Evolutionary conservation across 2,329 filamentous ascomycete species (phyloP).

Genomic region (Capronia coronata): DNA sequence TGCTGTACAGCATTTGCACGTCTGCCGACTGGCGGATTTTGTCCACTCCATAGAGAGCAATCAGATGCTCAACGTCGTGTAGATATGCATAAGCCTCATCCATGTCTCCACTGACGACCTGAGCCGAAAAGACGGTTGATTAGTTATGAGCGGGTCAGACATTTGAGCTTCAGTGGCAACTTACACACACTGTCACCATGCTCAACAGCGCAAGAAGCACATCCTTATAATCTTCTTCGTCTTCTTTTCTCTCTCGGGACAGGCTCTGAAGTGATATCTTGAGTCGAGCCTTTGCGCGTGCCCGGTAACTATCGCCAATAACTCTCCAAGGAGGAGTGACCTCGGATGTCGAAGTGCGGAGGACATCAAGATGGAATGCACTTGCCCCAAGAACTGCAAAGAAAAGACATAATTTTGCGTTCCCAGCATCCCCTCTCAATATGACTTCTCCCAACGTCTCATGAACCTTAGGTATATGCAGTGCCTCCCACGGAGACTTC

Average conservation of each 20-base stretch:
- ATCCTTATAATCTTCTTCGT: slow-evolving; percentile 6
- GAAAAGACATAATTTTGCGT: background rate
- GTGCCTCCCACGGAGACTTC: slow-evolving; percentile 4
- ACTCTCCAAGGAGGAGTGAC: background rate
- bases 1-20: slow-evolving; percentile 11
- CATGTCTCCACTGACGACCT: slow-evolving; percentile 12
- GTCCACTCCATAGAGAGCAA: background rate
- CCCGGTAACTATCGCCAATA: slow-evolving; percentile 1
- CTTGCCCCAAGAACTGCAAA: slow-evolving; percentile 4
- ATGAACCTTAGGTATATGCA: slow-evolving; percentile 7
- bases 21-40: background rate
- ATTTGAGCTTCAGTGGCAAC: background rate
- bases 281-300: slow-evolving; percentile 4
- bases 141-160: background rate
- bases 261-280: background rate
- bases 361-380: slow-evolving; percentile 4
- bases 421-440: background rate
- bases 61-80: slow-evolving; percentile 1
- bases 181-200: slow-evolving; percentile 14
- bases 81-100: slow-evolving; percentile 6
- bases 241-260: background rate
- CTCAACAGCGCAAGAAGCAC: slow-evolving; percentile 7
- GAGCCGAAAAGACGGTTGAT: background rate
- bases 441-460: slow-evolving; percentile 9
- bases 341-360: background rate